Percentiles rank a stretch among this genome's conserved stretches.
These are phyloP conservation scores for Cymbopogon citratus DNA, from an alignment of 176 grass and related monocot species.

Conservation along the genomic window DNA sequence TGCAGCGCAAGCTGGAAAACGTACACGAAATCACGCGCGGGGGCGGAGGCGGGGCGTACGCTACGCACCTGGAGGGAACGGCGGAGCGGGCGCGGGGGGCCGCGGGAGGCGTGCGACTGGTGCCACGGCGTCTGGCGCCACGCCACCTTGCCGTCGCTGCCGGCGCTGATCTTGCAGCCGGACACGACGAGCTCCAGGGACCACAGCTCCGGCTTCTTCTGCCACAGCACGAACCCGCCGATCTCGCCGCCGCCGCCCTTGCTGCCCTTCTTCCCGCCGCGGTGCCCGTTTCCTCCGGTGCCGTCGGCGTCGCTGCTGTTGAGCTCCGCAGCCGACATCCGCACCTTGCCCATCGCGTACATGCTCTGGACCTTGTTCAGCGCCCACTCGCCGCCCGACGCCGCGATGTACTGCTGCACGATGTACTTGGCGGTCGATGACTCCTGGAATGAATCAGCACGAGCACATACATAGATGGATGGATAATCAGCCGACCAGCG, in stretches of 20 bases:
- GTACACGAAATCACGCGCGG: not conserved
- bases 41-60: not conserved
- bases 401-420: conserved; percentile 95
- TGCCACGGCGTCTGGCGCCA: conserved; percentile 99
- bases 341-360: conserved; percentile 92
- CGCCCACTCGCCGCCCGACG: conserved; percentile 87
- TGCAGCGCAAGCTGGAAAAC: not conserved
- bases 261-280: conserved; percentile 36
- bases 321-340: conserved; percentile 82
- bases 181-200: conserved; percentile 95
- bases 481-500: not conserved
- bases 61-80: conserved; percentile 79
- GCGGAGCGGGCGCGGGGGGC: conserved; percentile 92
- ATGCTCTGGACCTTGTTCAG: conserved; percentile 77
- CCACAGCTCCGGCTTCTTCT: conserved; percentile 97
- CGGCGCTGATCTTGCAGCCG: conserved; percentile 99
- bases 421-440: conserved; percentile 94
- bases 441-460: conserved; percentile 37
- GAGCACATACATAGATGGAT: not conserved
- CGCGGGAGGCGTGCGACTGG: conserved; percentile 91
- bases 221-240: conserved; percentile 98
- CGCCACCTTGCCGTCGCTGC: conserved; percentile 89
- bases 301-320: conserved; percentile 48
- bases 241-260: conserved; percentile 51
- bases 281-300: not conserved